These are phyloP conservation scores for Eucalyptus curtisii DNA, from an alignment of 345 rosid species.

Conservation along the genomic window DNA sequence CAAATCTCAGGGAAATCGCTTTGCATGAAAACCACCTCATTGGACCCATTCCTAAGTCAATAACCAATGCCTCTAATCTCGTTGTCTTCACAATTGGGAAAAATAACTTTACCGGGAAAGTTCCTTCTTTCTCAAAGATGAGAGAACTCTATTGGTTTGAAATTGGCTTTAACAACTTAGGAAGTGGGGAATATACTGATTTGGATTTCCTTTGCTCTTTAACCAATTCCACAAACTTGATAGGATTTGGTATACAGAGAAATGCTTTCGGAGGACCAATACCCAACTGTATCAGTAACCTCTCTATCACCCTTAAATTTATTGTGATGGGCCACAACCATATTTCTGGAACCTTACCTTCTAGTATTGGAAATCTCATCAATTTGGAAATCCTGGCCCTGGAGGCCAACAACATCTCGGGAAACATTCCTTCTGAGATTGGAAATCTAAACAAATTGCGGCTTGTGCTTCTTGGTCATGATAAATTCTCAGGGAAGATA, in stretches of 20 bases:
- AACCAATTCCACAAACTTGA: neutral
- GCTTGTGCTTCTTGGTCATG: fast-evolving
- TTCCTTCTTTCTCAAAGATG: neutral
- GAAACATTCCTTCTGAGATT: too few relatives aligned
- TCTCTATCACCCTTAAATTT: fast-evolving
- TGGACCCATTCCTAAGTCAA: neutral
- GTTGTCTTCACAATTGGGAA: fast-evolving
- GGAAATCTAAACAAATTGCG: too few relatives aligned
- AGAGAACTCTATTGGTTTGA: neutral
- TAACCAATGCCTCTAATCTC: neutral
- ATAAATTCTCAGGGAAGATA: too few relatives aligned
- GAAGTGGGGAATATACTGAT: neutral
- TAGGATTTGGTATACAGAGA: fast-evolving
- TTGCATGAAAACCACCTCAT: neutral
- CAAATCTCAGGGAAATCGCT: neutral
- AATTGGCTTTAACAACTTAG: neutral
- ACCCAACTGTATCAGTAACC: neutral
- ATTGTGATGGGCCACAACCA: fast-evolving
- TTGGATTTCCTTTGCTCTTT: neutral
- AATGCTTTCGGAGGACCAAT: neutral
- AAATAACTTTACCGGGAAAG: neutral
- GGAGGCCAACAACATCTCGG: fast-evolving
- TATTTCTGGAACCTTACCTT: neutral
- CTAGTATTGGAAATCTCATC: neutral
- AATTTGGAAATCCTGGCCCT: fast-evolving